Conservation (phyloP, 805 yeast genomes). For the Brettanomyces naardenensis region DNA sequence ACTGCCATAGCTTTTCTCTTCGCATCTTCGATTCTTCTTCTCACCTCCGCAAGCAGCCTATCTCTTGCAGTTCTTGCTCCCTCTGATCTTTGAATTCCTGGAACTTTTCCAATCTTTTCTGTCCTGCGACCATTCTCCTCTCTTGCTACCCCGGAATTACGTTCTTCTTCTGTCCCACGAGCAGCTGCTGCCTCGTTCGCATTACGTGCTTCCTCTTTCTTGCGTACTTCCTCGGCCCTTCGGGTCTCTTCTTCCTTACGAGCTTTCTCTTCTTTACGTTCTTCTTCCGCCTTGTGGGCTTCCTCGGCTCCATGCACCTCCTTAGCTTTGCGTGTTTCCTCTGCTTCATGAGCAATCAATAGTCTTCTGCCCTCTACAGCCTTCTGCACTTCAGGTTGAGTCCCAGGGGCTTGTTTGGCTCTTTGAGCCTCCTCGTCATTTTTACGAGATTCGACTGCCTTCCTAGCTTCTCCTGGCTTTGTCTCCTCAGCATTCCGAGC, state of each 20-base stretch:
- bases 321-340: neutral
- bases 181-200: neutral
- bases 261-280: neutral
- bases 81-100: neutral
- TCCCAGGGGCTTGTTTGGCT: neutral
- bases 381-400: neutral
- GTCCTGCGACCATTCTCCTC: constrained; percentile 4
- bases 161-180: neutral
- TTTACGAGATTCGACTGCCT: neutral
- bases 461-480: neutral
- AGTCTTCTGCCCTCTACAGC: neutral
- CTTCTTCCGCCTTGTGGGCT: neutral
- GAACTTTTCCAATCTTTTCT: constrained; percentile 2
- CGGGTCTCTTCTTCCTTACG: neutral
- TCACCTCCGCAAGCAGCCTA: neutral
- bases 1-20: neutral
- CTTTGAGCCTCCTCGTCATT: neutral
- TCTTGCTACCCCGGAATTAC: constrained; percentile 2
- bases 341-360: neutral
- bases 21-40: neutral
- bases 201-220: neutral
- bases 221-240: neutral
- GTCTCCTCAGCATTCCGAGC: neutral
- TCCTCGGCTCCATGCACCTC: neutral
- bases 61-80: neutral